Evolutionary conservation across 139 green algal species (phyloP).

Genomic region (Closterium sp.): DNA sequence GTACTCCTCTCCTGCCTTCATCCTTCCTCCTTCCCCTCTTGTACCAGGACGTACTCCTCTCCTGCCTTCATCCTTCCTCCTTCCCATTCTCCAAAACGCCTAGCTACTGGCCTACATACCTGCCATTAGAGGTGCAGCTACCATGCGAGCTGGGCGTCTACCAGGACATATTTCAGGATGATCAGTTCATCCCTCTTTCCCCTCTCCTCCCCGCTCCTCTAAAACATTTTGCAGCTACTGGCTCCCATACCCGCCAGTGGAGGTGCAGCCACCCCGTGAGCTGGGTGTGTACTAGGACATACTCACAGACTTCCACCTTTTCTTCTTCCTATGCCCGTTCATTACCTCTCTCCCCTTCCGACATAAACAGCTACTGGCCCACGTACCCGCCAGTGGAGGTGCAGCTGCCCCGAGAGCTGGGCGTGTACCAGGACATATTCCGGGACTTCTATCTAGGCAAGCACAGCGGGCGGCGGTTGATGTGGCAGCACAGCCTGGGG

Average conservation of each 20-base stretch:
- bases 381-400: constrained; percentile 81
- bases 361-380: constrained; percentile 78
- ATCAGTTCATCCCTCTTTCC: neutral
- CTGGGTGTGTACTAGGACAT: too few species aligned
- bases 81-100: neutral
- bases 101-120: constrained; percentile 96
- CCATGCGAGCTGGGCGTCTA: constrained; percentile 68
- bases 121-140: constrained; percentile 75
- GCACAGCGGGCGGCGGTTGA: constrained; percentile 84
- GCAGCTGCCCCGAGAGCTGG: constrained; percentile 77
- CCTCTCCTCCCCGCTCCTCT: too few species aligned
- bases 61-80: neutral
- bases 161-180: constrained; percentile 76
- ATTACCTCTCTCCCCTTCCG: neutral
- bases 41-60: constrained; percentile 66
- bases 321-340: too few species aligned
- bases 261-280: too few species aligned
- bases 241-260: too few species aligned
- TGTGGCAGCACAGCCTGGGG: constrained; percentile 86
- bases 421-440: constrained; percentile 65
- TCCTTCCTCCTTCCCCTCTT: neutral
- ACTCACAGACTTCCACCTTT: too few species aligned
- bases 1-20: constrained; percentile 61
- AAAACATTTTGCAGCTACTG: too few species aligned
- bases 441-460: constrained; percentile 90